A percentile compares a stretch with the other conserved stretches of the same genome.
Evolutionary conservation across 805 yeast species (phyloP).

Genomic region (Candida methanosorbosa): DNA sequence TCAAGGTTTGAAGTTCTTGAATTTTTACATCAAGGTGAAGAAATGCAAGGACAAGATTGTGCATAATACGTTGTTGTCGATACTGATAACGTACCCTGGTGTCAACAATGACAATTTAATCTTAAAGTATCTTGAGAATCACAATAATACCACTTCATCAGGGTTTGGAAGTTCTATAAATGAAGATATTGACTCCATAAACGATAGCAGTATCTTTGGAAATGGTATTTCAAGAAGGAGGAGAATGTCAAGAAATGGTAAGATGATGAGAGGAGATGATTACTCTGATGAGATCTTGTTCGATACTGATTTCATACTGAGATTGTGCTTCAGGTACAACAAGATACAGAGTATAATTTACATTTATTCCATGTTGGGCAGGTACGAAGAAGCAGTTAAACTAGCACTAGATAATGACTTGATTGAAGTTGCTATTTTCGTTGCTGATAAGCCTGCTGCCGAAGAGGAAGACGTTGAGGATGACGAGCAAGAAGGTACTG

Average conservation of each 20-base stretch:
- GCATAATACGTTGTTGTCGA: conserved; percentile 63
- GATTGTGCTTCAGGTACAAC: conserved; percentile 57
- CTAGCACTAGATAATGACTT: conserved; percentile 59
- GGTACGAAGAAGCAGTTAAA: conserved; percentile 74
- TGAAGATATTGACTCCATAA: conserved; percentile 1
- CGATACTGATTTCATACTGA: conserved; percentile 66
- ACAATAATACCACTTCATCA: too few species aligned
- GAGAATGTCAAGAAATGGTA: conserved; percentile 6
- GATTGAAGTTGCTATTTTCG: conserved; percentile 46
- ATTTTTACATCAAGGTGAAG: conserved; percentile 39
- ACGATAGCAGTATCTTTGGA: too few species aligned
- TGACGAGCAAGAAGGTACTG: conserved; percentile 32
- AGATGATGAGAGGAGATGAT: conserved; percentile 6
- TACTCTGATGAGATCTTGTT: conserved; percentile 30
- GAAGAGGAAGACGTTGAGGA: conserved; percentile 25
- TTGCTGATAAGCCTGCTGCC: conserved; percentile 42
- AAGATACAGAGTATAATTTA: conserved; percentile 60
- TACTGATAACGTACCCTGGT: conserved; percentile 46
- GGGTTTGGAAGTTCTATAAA: neutral
- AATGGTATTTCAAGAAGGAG: conserved; percentile 1
- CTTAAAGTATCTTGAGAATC: conserved; percentile 38
- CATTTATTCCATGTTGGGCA: conserved; percentile 57
- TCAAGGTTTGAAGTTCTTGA: conserved; percentile 58
- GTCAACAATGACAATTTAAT: conserved; percentile 35
- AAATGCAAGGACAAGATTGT: conserved; percentile 37